Base-by-base conservation (phyloP, 106 monocot species). In the Dioscorea dumetorum region DNA sequence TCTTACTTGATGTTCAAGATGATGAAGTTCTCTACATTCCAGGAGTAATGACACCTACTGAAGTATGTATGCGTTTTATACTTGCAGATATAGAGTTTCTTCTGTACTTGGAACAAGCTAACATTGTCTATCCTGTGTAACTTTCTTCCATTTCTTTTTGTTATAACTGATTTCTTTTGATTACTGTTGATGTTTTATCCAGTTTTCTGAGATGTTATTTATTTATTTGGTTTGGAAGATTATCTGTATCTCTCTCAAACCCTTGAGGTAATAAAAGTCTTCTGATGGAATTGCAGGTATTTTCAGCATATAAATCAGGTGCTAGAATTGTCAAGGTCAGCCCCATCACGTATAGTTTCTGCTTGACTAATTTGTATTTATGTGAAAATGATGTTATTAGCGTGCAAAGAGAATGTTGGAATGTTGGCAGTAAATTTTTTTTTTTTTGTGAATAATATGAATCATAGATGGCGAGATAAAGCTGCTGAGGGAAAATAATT, bases 31-130 rank as follows among this genome's bases (percentile, higher is more conserved):
- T 94, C 14, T 94, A 90, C 73, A 87, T 94, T 62, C 94, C 94
- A 41, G 94, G 94, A 76, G 87, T 71, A 17, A 90, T 94, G 90
- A 94, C 94, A 63, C 90, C 94, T 67, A 90, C 90, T 51, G 94
- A 94, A 82, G 94, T 90, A 84, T 63, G 79, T 80, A 57, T 14
- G 8, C 5, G 4, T 28, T 64, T 33, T 64, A 17, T 32, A 64
- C 63, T 64, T 17, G 15, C 33, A 64, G 19, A 64, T 33, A 64
- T 34, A 54, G 4, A 16, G 19, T 16, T 13, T 54, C 54, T 13
- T 18, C 19, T 19, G 54, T 54, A 18, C 18, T 54, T 54, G 18
- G 2, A 41, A 10, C 6, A 41, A 41, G 10, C 41, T 41, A 41
- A 41, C 10, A 41, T 41, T 41, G 3, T 41, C 41, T 41, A 41